Evolutionary conservation across 177 flowering plant genomes (phyloP), one percentile per base, ranked within the genome.

Genomic region (Tripterygium wilfordii): DNA sequence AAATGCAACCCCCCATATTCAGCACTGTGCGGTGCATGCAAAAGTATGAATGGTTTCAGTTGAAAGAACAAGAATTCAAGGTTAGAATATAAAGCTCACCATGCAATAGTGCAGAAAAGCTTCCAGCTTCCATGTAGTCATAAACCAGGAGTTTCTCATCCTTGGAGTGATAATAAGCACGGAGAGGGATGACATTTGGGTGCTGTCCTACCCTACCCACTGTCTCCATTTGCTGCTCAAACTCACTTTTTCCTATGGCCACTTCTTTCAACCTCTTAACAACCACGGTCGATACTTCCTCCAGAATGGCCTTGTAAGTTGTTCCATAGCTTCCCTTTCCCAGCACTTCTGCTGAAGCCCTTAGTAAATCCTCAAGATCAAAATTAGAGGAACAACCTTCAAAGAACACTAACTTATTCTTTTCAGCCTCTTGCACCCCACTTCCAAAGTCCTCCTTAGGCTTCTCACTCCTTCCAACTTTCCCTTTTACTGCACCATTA

Each of bases 371-470:
- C 60, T 76, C 81, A 8, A 78, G 75, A 57, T 76, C 81, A 51
- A 78, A 78, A 32, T 57, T 65, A 28, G 56, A 76, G 10, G 70
- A 55, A 47, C 63, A 51, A 0, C 81, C 84, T 46, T 65, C 70
- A 31, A 72, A 72, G 61, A 76, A 65, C 36, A 67, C 71, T 48
- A 78, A 42, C 66, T 68, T 70, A 62, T 68, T 70, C 62, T 72
- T 78, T 63, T 78, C 81, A 13, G 75, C 61, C 48, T 57, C 74
- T 53, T 68, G 76, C 7, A 70, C 85, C 23, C 87, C 90, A 60
- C 82, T 75, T 2, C 89, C 83, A 54, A 75, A 82, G 16, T 81
- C 94, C 35, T 68, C 68, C 66, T 70, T 75, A 0, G 79, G 76
- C 58, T 68, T 76, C 54, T 78, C 83, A 24, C 45, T 50, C 61